phyloP scores from a whole-genome alignment of 805 yeast species.

The Zygosaccharomyces lentus region DNA sequence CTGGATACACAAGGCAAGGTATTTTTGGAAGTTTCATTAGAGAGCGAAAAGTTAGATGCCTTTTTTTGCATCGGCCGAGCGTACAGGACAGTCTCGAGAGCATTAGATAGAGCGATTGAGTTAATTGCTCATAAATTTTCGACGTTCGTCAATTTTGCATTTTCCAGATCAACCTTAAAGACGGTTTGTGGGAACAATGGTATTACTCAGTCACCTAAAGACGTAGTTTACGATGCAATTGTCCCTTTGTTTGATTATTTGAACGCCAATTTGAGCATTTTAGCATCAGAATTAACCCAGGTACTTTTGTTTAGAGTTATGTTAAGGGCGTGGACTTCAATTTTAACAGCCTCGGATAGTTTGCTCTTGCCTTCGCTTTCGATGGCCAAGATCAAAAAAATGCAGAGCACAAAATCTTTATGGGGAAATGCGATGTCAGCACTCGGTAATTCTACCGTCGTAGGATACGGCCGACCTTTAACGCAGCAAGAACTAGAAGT shows the following conservation, averaged over 20 bases:
- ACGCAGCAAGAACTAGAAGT: slow-evolving; percentile 60
- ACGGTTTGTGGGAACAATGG: slow-evolving; percentile 52
- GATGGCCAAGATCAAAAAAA: slow-evolving; percentile 34
- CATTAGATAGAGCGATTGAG: slow-evolving; percentile 62
- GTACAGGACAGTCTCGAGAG: slow-evolving; percentile 56
- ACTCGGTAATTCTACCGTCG: slow-evolving; percentile 34
- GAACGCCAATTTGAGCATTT: slow-evolving; percentile 59
- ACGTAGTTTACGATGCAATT: slow-evolving; percentile 58
- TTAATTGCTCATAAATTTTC: slow-evolving; percentile 71
- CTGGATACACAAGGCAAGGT: slow-evolving; percentile 67
- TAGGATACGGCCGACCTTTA: slow-evolving; percentile 53
- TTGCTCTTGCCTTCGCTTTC: slow-evolving; percentile 70
- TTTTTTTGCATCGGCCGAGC: slow-evolving; percentile 76
- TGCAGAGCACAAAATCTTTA: slow-evolving; percentile 35
- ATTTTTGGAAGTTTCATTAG: slow-evolving; percentile 64
- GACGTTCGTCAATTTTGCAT: slow-evolving; percentile 51
- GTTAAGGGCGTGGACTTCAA: slow-evolving; percentile 76
- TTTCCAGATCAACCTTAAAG: slow-evolving; percentile 55
- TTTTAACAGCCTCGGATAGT: slow-evolving; percentile 63
- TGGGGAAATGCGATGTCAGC: slow-evolving; percentile 49
- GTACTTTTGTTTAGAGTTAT: slow-evolving; percentile 59
- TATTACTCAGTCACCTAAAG: slow-evolving; percentile 39
- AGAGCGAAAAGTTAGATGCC: slow-evolving; percentile 76
- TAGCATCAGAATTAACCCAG: slow-evolving; percentile 55
- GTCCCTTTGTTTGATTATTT: slow-evolving; percentile 71